Base-by-base conservation (phyloP, 176 grass and related monocot genomes). In the Carex littledalei region DNA sequence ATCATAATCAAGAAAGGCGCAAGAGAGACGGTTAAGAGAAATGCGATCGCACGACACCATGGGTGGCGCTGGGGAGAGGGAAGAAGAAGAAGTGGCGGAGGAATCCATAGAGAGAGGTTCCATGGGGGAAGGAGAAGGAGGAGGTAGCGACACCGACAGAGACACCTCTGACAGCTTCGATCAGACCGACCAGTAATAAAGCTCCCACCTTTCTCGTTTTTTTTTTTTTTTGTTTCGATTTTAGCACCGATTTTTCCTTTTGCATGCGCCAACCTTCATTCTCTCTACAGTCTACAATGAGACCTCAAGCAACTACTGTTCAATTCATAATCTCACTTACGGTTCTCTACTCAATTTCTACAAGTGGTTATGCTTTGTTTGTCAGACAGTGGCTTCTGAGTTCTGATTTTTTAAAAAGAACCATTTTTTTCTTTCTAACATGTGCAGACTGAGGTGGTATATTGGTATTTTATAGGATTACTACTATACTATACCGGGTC, bases 161-260 rank as follows among this genome's bases (percentile, higher is more conserved):
- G 32, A 64, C 18, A 34, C 8, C 57, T 62, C 56, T 18, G 32
- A 73, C 41, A 49, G 18, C n/a, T 64, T 32, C 12, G 24, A 60
- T 17, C 49, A 18, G 1, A 81, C 13, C 49, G 32, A 81, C 79
- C 32, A 81, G 79, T 81, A 81, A 41, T 81, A 81, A 43, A 81
- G 22, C 57, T 81, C 58, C 5, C 58, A 5, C 24, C 37, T 61
- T 53, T 79, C 24, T 39, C 37, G 4, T 39, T 39, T 39, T 1
- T 3, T 34, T 34, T 34, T 34, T 39, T 6, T 39, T 5, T 39
- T 29, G 29, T 29, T 39, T 6, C 37, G 37, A 39, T 39, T 39
- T 43, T 41, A 41, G 3, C 58, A 15, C 8, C 79, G 37, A 81
- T 81, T 81, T 31, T 61, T 81, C 1, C 21, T 55, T 63, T 81